Percentiles rank a stretch among this genome's conserved stretches.
Evolutionary conservation across 208 protist species (phyloP).

Genomic region (Strigomonas galati): DNA sequence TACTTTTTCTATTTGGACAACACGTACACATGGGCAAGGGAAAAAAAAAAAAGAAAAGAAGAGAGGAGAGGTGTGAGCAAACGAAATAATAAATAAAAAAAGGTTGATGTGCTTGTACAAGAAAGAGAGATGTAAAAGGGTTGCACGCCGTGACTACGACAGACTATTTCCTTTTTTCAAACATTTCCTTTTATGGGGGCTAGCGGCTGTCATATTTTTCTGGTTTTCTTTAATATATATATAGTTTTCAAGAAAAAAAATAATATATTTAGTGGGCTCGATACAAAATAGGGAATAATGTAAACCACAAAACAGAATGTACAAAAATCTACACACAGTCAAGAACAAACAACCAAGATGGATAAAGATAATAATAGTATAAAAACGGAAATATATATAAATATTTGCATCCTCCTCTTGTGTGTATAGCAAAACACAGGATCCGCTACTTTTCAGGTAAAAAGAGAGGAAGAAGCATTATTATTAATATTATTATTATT

Average conservation of each 20-base stretch:
- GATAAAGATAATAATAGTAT: neutral
- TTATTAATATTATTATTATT: too few relatives aligned
- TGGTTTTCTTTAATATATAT: neutral
- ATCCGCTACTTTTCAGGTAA: too few relatives aligned
- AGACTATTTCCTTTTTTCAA: neutral
- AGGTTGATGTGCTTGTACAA: neutral
- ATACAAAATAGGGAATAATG: neutral
- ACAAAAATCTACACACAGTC: constrained; percentile 15
- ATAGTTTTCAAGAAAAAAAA: constrained; percentile 1
- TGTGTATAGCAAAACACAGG: too few relatives aligned
- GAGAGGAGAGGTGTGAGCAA: neutral
- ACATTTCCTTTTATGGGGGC: too few relatives aligned
- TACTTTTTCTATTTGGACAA: too few relatives aligned
- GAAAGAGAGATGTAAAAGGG: too few relatives aligned
- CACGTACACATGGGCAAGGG: neutral
- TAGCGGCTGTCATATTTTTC: too few relatives aligned
- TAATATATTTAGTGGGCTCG: too few relatives aligned
- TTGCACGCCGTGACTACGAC: neutral
- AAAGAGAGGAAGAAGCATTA: too few relatives aligned
- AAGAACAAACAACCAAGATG: constrained; percentile 2
- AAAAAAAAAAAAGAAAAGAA: neutral
- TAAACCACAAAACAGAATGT: neutral
- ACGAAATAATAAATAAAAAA: constrained; percentile 13
- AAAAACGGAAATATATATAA: neutral
- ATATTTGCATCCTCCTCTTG: too few relatives aligned